phyloP scores from a whole-genome alignment of 2,329 filamentous ascomycete genomes.

The Ophiostoma novo-ulmi region DNA sequence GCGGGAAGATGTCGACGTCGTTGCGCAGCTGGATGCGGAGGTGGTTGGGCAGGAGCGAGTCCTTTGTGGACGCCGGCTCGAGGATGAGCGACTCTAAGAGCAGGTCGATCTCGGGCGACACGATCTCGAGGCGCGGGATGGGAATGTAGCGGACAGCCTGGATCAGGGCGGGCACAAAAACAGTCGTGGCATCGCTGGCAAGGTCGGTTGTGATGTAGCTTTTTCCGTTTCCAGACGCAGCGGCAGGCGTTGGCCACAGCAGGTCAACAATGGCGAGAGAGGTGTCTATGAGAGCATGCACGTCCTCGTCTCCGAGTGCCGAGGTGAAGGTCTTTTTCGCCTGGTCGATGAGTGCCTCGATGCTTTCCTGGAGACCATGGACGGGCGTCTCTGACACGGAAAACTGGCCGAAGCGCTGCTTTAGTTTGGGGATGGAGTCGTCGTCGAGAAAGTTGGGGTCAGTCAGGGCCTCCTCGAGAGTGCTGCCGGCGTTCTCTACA shows the following conservation, averaged over 20 bases:
- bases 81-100: conserved; percentile 86
- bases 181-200: conserved; percentile 67
- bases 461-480: conserved; percentile 74
- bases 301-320: conserved; percentile 64
- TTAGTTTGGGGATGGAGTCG: conserved; percentile 46
- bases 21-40: conserved; percentile 79
- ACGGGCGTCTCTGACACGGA: conserved; percentile 31
- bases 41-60: conserved; percentile 85
- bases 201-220: conserved; percentile 50
- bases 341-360: conserved; percentile 67
- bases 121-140: conserved; percentile 83
- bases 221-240: not conserved
- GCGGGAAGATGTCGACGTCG: conserved; percentile 67
- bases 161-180: conserved; percentile 74
- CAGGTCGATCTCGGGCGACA: conserved; percentile 76
- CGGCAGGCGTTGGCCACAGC: conserved; percentile 56
- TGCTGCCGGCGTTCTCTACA: conserved; percentile 65
- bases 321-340: conserved; percentile 62
- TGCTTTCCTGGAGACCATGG: conserved; percentile 50
- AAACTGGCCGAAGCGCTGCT: conserved; percentile 39
- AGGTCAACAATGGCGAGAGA: conserved; percentile 63
- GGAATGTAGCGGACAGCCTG: conserved; percentile 79
- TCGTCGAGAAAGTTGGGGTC: conserved; percentile 77
- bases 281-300: conserved; percentile 64
- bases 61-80: conserved; percentile 77